Evolutionary conservation across 2,329 filamentous ascomycete species (phyloP).

Genomic region (Pseudogymnoascus verrucosus): DNA sequence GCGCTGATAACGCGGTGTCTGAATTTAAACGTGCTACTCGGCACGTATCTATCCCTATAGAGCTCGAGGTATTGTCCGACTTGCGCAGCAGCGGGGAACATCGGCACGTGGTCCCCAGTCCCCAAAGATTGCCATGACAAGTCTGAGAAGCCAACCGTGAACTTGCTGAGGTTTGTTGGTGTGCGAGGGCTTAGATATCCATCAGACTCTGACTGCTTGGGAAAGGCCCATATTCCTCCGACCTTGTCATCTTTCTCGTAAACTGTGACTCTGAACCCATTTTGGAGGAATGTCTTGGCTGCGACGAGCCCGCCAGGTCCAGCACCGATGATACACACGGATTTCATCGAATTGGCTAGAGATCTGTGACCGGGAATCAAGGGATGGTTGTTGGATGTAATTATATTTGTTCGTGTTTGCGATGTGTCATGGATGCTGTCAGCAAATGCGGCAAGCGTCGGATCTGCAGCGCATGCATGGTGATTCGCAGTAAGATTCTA

Average conservation of each 20-base stretch:
- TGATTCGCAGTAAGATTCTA: background rate
- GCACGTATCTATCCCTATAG: background rate
- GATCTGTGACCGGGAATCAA: background rate
- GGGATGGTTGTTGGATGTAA: background rate
- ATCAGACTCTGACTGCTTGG: slow-evolving; percentile 2
- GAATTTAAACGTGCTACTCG: background rate
- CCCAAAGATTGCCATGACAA: slow-evolving; percentile 9
- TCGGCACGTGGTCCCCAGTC: background rate
- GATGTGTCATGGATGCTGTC: background rate
- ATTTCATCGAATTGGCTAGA: slow-evolving; percentile 3
- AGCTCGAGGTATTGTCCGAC: slow-evolving; percentile 12
- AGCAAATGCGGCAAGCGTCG: background rate
- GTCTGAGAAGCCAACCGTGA: slow-evolving; percentile 14
- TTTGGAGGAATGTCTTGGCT: slow-evolving; percentile 12
- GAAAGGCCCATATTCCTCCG: slow-evolving; percentile 13
- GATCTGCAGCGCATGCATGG: background rate
- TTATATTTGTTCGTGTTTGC: background rate
- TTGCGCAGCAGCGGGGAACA: slow-evolving; percentile 4
- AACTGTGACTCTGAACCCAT: slow-evolving; percentile 10
- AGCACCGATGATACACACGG: slow-evolving; percentile 12
- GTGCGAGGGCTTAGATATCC: slow-evolving; percentile 10
- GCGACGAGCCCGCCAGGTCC: slow-evolving; percentile 15
- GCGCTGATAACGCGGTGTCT: background rate
- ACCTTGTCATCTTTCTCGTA: slow-evolving; percentile 9
- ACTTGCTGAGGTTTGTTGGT: slow-evolving; percentile 13